These are phyloP conservation scores for Alternaria gaisen DNA, from an alignment of 2,329 filamentous ascomycete species.

Conservation along the genomic window DNA sequence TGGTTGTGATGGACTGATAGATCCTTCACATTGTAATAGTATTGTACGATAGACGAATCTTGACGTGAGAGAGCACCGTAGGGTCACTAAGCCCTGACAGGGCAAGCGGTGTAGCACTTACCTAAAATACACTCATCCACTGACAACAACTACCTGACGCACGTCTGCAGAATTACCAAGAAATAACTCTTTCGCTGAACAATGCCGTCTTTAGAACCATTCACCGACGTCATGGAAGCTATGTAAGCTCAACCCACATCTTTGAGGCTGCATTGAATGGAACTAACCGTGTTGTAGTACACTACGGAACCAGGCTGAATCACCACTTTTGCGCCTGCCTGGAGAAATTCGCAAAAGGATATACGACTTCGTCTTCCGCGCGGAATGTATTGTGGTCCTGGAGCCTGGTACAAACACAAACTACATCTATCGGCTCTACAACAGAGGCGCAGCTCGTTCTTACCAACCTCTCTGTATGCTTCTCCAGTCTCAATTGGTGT, in stretches of 20 bases:
- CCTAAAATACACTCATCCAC: neutral
- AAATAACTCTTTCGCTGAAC: rapidly evolving
- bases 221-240: neutral
- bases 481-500: neutral
- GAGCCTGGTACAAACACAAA: too few species aligned
- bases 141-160: neutral
- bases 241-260: neutral
- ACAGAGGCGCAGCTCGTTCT: neutral
- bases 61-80: neutral
- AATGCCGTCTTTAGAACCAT: neutral
- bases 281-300: neutral
- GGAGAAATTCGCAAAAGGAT: neutral
- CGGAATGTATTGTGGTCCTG: too few species aligned
- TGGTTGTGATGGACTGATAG: constrained; percentile 11
- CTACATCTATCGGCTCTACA: too few species aligned
- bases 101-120: neutral
- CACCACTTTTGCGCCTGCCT: neutral
- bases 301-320: neutral
- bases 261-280: neutral
- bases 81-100: neutral
- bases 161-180: neutral
- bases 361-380: neutral
- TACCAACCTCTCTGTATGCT: neutral
- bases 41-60: neutral
- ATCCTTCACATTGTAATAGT: neutral